These are phyloP conservation scores for Discostella stelligera DNA, from an alignment of 352 stramenopile species.

Conservation along the genomic window DNA sequence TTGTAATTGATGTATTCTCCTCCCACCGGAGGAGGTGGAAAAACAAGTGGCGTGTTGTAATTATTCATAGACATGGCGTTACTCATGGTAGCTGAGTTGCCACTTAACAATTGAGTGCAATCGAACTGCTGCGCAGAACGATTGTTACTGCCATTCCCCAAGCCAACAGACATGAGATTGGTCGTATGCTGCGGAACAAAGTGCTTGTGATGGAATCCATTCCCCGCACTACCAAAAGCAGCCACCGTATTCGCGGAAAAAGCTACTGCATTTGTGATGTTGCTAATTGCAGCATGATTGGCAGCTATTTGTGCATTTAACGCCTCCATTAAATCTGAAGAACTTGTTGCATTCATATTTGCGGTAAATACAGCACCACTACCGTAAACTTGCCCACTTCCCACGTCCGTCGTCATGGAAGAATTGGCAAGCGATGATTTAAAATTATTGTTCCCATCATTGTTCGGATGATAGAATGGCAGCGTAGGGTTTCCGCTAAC, in stretches of 20 bases:
- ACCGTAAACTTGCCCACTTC: not conserved
- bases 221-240: conserved; percentile 2
- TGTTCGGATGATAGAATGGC: not conserved
- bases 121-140: not conserved
- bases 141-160: conserved; percentile 7
- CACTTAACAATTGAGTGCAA: not conserved
- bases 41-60: not conserved
- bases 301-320: conserved; percentile 43
- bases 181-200: not conserved
- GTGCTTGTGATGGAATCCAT: not conserved
- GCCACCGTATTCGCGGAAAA: conserved; percentile 1
- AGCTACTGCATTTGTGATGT: not conserved
- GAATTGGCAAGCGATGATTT: not conserved
- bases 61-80: not conserved
- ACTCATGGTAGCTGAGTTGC: not conserved
- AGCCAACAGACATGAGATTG: conserved; percentile 1
- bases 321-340: conserved; percentile 26
- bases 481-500: not conserved
- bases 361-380: not conserved
- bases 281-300: conserved; percentile 18
- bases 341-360: conserved; percentile 20
- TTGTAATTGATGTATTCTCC: conserved; percentile 4
- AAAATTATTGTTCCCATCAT: not conserved
- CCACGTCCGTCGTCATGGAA: not conserved
- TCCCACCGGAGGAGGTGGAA: not conserved